Conservation (phyloP, 2,329 filamentous ascomycete genomes). For the Coniochaeta pulveracea region DNA sequence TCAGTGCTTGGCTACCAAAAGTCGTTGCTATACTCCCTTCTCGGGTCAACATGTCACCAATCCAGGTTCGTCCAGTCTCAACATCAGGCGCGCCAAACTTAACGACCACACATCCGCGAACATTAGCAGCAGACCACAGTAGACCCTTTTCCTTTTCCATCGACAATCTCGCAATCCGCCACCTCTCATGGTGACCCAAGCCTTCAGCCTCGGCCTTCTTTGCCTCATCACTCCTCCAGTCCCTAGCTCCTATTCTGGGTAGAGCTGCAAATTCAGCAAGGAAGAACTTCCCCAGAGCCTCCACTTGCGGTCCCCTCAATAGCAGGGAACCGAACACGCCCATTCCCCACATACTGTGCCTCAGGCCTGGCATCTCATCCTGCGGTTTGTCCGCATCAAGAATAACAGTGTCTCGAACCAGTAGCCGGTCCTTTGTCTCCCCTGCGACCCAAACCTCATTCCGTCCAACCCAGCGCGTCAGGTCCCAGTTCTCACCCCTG, state of each 20-base stretch:
- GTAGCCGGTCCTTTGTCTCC: slow-evolving; percentile 39
- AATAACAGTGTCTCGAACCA: slow-evolving; percentile 78
- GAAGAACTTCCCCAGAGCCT: slow-evolving; percentile 60
- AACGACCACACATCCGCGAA: slow-evolving; percentile 76
- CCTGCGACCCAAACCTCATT: slow-evolving; percentile 69
- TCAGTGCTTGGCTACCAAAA: slow-evolving; percentile 72
- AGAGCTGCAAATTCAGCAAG: slow-evolving; percentile 65
- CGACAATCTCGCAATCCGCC: slow-evolving; percentile 42
- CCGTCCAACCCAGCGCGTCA: slow-evolving; percentile 65
- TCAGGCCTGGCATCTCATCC: slow-evolving; percentile 28
- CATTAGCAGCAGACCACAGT: slow-evolving; percentile 71
- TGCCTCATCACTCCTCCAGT: slow-evolving; percentile 52
- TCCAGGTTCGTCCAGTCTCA: slow-evolving; percentile 71
- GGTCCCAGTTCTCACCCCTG: slow-evolving; percentile 80
- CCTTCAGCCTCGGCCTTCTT: slow-evolving; percentile 21
- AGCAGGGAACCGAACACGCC: slow-evolving; percentile 79
- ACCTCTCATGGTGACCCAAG: slow-evolving; percentile 32
- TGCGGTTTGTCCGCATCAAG: slow-evolving; percentile 44
- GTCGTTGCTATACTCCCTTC: slow-evolving; percentile 60
- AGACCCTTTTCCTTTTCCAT: slow-evolving; percentile 50
- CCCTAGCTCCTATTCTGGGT: slow-evolving; percentile 71
- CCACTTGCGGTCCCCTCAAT: slow-evolving; percentile 61
- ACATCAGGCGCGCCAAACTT: slow-evolving; percentile 81
- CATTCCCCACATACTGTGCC: slow-evolving; percentile 59
- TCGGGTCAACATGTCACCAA: slow-evolving; percentile 60